Evolutionary conservation across 495 filamentous ascomycete genomes (phyloP).

Genomic region (Penicillium maclennaniae): DNA sequence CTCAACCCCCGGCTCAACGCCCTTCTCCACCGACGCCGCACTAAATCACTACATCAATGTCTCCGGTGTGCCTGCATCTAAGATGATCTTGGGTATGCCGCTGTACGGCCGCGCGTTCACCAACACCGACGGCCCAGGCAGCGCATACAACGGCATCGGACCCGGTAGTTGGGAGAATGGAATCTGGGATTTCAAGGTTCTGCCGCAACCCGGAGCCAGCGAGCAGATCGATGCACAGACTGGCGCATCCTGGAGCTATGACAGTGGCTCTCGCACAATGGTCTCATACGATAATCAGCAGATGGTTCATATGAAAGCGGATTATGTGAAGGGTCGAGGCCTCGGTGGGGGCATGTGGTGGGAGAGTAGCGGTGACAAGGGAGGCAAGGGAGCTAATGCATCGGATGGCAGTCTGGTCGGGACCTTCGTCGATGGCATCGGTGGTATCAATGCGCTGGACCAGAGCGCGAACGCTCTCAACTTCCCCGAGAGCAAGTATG

Average conservation of each 20-base stretch:
- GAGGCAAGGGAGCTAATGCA: constrained; percentile 33
- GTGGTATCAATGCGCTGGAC: constrained; percentile 50
- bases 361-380: constrained; percentile 81
- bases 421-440: constrained; percentile 51
- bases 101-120: constrained; percentile 84
- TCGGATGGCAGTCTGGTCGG: constrained; percentile 60
- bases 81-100: constrained; percentile 83
- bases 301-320: constrained; percentile 58
- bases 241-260: constrained; percentile 71
- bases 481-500: constrained; percentile 75
- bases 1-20: constrained; percentile 55
- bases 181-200: constrained; percentile 74
- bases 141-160: constrained; percentile 66
- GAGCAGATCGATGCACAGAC: constrained; percentile 36
- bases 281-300: constrained; percentile 71
- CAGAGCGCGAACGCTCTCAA: constrained; percentile 60
- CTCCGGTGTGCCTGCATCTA: constrained; percentile 57
- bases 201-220: constrained; percentile 45
- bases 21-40: constrained; percentile 44
- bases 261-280: constrained; percentile 55
- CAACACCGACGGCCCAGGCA: constrained; percentile 68
- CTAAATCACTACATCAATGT: constrained; percentile 56
- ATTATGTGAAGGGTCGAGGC: constrained; percentile 58
- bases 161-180: constrained; percentile 69
- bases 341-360: constrained; percentile 93